Evolutionary conservation across 305 asterid species (phyloP).

Genomic region (Plantago lanceolata): DNA sequence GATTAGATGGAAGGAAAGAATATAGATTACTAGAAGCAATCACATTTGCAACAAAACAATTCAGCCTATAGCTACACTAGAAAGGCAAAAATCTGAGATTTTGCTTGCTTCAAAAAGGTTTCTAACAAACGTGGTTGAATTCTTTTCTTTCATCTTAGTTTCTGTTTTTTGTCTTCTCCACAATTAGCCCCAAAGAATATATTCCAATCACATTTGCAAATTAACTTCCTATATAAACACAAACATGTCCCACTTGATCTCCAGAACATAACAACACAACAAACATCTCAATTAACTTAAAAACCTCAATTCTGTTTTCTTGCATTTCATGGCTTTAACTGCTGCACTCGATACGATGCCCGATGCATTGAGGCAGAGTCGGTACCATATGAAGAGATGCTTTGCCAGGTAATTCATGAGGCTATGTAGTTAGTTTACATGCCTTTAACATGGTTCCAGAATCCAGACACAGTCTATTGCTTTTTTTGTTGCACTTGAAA

Average conservation of each 20-base stretch:
- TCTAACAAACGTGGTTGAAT: constrained; percentile 25
- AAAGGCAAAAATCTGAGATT: constrained; percentile 25
- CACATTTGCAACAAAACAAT: constrained; percentile 4
- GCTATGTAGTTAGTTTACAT: neutral
- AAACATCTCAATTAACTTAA: constrained; percentile 20
- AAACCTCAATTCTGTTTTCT: constrained; percentile 2
- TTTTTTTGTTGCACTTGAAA: neutral
- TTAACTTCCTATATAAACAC: constrained; percentile 42
- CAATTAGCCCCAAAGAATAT: constrained; percentile 54
- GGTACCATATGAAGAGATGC: constrained; percentile 62
- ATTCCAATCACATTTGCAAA: constrained; percentile 36
- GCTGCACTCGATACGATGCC: constrained; percentile 51
- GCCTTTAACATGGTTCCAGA: neutral
- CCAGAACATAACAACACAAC: constrained; percentile 23
- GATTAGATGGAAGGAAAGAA: constrained; percentile 42
- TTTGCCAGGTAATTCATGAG: constrained; percentile 46
- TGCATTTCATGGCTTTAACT: constrained; percentile 43
- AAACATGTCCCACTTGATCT: constrained; percentile 24
- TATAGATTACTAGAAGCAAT: constrained; percentile 25
- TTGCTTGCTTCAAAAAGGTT: neutral
- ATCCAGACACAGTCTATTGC: neutral
- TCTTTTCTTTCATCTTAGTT: constrained; percentile 44
- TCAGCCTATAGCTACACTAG: neutral
- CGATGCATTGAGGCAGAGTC: constrained; percentile 51
- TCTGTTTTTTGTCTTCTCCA: constrained; percentile 30